A percentile compares a stretch with the other conserved stretches of the same genome.
These are phyloP conservation scores for Elongisporangium anandrum DNA, from an alignment of 352 stramenopile genomes.

Conservation along the genomic window DNA sequence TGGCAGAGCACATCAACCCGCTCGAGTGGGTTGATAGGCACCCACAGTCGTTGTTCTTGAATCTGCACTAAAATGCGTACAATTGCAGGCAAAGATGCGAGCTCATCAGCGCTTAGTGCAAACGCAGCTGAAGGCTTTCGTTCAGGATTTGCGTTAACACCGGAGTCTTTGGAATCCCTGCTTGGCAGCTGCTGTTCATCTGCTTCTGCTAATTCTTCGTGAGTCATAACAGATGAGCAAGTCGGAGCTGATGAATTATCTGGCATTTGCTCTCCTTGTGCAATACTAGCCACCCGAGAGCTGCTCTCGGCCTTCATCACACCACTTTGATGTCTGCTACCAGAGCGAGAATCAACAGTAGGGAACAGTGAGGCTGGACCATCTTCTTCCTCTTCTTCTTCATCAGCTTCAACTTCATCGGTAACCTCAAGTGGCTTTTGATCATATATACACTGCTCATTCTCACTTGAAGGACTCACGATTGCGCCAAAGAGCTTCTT, in stretches of 20 bases:
- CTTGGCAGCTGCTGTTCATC: neutral
- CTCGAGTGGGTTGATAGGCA: slow-evolving; percentile 51
- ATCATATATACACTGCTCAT: neutral
- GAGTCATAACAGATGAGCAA: too few species aligned
- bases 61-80: slow-evolving; percentile 57
- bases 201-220: neutral
- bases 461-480: neutral
- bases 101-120: slow-evolving; percentile 1
- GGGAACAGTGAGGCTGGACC: neutral
- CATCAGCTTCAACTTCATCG: slow-evolving; percentile 3
- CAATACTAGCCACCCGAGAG: neutral
- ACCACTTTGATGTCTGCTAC: neutral
- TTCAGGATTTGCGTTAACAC: neutral
- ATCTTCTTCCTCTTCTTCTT: neutral
- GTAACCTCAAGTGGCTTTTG: neutral
- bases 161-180: neutral
- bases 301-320: neutral
- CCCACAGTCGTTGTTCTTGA: slow-evolving; percentile 38
- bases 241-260: neutral
- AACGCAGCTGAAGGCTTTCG: neutral
- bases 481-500: slow-evolving; percentile 26
- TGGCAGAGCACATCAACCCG: slow-evolving; percentile 35
- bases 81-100: slow-evolving; percentile 23
- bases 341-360: neutral
- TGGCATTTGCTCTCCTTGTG: neutral